Percentiles rank a stretch among this genome's conserved stretches.
Evolutionary conservation across 805 yeast genomes (phyloP).

Genomic region (Metschnikowia koreensis): DNA sequence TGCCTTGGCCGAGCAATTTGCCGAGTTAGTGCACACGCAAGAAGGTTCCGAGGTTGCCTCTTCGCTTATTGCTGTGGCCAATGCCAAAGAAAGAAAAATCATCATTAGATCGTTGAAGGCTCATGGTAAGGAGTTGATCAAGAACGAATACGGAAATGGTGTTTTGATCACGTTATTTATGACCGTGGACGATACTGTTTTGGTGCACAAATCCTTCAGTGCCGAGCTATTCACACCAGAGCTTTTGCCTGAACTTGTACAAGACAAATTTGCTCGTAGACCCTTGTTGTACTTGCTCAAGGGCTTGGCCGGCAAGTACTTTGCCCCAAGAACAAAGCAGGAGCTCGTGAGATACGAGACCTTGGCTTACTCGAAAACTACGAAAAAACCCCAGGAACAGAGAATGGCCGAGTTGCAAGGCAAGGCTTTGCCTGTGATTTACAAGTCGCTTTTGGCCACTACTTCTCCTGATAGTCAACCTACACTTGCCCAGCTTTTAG

Average conservation of each 20-base stretch:
- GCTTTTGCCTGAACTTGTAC: conserved; percentile 51
- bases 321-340: conserved; percentile 64
- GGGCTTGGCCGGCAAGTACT: conserved; percentile 79
- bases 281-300: conserved; percentile 79
- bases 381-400: conserved; percentile 79
- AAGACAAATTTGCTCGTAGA: conserved; percentile 79
- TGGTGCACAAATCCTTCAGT: conserved; percentile 69
- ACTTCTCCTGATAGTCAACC: conserved; percentile 33
- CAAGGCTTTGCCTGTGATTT: conserved; percentile 64
- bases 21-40: conserved; percentile 91
- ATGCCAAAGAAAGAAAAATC: conserved; percentile 86
- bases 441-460: conserved; percentile 46
- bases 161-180: conserved; percentile 76
- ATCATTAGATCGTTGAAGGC: conserved; percentile 70
- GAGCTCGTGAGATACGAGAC: conserved; percentile 60
- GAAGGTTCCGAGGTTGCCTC: conserved; percentile 94
- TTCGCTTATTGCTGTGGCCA: conserved; percentile 73
- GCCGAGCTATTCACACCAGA: conserved; percentile 52
- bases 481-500: conserved; percentile 48
- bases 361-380: conserved; percentile 56
- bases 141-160: conserved; percentile 81
- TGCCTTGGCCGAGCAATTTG: conserved; percentile 79
- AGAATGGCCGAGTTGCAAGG: conserved; percentile 70
- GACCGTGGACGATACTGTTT: conserved; percentile 92
- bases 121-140: conserved; percentile 72